Conservation (phyloP, 371 early-diverging fungal species). For the Syncephalis plumigaleata region DNA sequence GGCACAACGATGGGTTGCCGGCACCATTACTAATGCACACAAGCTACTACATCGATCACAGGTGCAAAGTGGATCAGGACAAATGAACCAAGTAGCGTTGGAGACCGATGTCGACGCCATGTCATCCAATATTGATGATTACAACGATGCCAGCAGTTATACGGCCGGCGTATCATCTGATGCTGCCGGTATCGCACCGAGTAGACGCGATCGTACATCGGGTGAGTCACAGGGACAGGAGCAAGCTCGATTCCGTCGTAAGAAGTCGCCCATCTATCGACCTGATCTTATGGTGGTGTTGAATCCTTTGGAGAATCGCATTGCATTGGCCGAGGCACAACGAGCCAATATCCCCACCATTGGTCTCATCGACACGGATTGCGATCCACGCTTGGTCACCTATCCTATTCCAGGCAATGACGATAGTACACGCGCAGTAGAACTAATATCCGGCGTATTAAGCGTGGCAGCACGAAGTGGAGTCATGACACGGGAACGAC, state of each 20-base stretch:
- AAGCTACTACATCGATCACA: conserved; percentile 30
- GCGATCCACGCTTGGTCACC: conserved; percentile 70
- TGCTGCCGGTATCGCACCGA: too few species aligned
- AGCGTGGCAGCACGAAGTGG: conserved; percentile 64
- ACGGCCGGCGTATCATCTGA: too few species aligned
- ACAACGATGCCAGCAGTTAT: too few species aligned
- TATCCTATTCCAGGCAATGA: conserved; percentile 97
- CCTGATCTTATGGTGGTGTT: conserved; percentile 83
- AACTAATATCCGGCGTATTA: conserved; percentile 68
- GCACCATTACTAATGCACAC: conserved; percentile 76
- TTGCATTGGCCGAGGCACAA: conserved; percentile 70
- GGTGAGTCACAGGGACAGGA: too few species aligned
- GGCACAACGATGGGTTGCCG: conserved; percentile 69
- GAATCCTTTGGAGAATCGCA: conserved; percentile 64
- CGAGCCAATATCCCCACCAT: conserved; percentile 74
- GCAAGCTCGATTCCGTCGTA: neutral
- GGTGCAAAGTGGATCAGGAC: too few species aligned
- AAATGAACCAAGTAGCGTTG: too few species aligned
- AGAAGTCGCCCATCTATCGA: conserved; percentile 20
- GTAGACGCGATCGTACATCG: too few species aligned
- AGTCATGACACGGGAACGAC: neutral
- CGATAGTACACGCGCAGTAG: conserved; percentile 65
- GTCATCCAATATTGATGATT: too few species aligned
- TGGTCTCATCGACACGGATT: conserved; percentile 84
- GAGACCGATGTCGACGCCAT: too few species aligned